Percentiles rank a stretch among this genome's conserved stretches.
These are phyloP conservation scores for Astraeus odoratus DNA, from an alignment of 768 basidiomycete species.

Conservation along the genomic window DNA sequence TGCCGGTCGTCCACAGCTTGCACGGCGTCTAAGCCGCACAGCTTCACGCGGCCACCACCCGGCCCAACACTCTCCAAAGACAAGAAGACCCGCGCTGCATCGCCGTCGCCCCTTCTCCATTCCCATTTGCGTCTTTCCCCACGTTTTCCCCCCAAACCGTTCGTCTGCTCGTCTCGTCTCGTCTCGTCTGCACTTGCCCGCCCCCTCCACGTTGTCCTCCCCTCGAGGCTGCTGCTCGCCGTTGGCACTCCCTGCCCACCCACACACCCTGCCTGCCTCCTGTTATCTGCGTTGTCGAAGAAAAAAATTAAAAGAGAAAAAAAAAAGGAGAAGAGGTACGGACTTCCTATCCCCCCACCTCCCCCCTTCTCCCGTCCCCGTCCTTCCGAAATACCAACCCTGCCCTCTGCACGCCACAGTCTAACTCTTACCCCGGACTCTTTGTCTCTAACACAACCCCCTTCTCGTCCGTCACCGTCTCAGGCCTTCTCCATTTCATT, in stretches of 20 bases:
- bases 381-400: constrained; percentile 10
- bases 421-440: constrained; percentile 27
- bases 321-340: not conserved
- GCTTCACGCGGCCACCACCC: not conserved
- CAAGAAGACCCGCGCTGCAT: not conserved
- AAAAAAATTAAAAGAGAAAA: not conserved
- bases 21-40: not conserved
- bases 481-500: constrained; percentile 23
- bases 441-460: constrained; percentile 14
- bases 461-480: constrained; percentile 13
- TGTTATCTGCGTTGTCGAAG: not conserved
- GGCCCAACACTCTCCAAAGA: not conserved
- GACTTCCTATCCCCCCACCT: constrained; percentile 14
- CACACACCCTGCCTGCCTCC: not conserved
- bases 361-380: constrained; percentile 23
- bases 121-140: not conserved
- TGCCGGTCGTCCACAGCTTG: no score
- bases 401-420: constrained; percentile 18
- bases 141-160: not conserved
- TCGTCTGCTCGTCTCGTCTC: not conserved
- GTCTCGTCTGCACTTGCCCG: constrained; percentile 6
- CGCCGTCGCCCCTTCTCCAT: not conserved
- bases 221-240: not conserved
- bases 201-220: constrained; percentile 18
- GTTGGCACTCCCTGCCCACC: not conserved